Base-by-base conservation (phyloP, 1,284 basidiomycete species). In the Puccinia horiana region DNA sequence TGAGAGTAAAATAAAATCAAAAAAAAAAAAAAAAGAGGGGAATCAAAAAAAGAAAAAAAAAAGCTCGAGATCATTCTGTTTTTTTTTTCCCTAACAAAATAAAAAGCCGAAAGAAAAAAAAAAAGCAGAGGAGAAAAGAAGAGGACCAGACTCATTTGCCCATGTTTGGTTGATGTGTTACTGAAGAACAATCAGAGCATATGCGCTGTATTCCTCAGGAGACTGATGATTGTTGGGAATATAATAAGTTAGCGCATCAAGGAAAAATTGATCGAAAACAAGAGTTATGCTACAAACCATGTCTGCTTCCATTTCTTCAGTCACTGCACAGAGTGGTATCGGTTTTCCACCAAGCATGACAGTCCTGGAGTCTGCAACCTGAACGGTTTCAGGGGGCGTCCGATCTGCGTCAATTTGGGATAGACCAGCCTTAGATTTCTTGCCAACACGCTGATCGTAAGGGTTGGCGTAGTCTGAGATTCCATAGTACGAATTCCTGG, bases 311-410 rank as follows among this genome's bases (percentile, higher is more conserved):
- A 76, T 69, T 49, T 76, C 58, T 12, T 75, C 61, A 40, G 80
- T 82, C 58, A 82, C 80, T 26, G n/a, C 26, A 56, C 44, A 26
- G 23, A 82, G 37, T 12, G 72, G 44, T 67, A 82, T 76, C 63
- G 70, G 47, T 75, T 82, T 82, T 20, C 80, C 80, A 44, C 61
- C 80, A 47, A 82, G 11, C 42, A 52, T 42, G 11, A 82, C 75
- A 8, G 73, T 76, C 29, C 52, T 26, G 35, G 23, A 29, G 20
- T 65, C 63, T 18, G 18, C 63, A 6, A 1, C 3, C 4, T 16
- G 3, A 29, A 5, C 29, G 20, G 54, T n/a, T 32, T 78, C 76
- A 9, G 29, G 37, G 8, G 29, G 35, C 23, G 29, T 47, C 29
- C 61, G 29, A 40, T 67, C 80, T 6, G 35, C 26, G 32, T 65